Base-by-base conservation (phyloP, 2,329 filamentous ascomycete genomes). In the Magnaporthiopsis rhizophila region DNA sequence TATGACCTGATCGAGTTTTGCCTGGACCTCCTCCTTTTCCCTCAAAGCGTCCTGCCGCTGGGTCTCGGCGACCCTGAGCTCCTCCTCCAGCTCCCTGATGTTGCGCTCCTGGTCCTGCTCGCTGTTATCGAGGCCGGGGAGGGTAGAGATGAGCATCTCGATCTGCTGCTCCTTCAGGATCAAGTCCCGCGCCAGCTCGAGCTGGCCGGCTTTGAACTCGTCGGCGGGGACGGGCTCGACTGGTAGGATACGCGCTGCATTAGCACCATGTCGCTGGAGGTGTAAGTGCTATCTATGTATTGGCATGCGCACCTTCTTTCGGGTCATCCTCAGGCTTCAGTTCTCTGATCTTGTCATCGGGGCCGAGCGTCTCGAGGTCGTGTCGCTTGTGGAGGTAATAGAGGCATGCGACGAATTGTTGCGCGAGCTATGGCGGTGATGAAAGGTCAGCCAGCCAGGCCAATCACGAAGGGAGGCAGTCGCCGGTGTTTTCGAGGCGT, bases 111-210 rank as follows among this genome's bases (percentile, higher is more conserved):
- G 91, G 71, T 92, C 89, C 67, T 84, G 81, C 73, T 94, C 89
- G 71, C 89, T 94, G 67, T 88, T 90, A 59, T 91, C 89, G 28
- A 95, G 79, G 0, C 91, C 91, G 0, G 91, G 91, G 2, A 96
- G 80, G 28, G 83, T 85, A 21, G 87, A 89, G 65, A 94, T 90
- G 61, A 95, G 78, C 59, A 85, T 81, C 74, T 95, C 91, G 67
- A 95, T 92, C 77, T 94, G 89, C 77, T 93, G 90, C 70, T 92
- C 89, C 71, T 93, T 92, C 65, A 90, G 74, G 65, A 94, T 87
- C 32, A 95, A 80, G 72, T 94, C 91, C 67, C 85, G 84, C 53
- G 90, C 89, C 63, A 95, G 80, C 74, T 94, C 90, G 66, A 86
- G 80, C 72, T 92, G 83, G 60, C 88, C 85, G 3, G 84, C 83